A percentile compares a stretch with the other conserved stretches of the same genome.
These are phyloP conservation scores for Fusarium sp. DNA, from an alignment of 2,329 filamentous ascomycete species.

Conservation along the genomic window DNA sequence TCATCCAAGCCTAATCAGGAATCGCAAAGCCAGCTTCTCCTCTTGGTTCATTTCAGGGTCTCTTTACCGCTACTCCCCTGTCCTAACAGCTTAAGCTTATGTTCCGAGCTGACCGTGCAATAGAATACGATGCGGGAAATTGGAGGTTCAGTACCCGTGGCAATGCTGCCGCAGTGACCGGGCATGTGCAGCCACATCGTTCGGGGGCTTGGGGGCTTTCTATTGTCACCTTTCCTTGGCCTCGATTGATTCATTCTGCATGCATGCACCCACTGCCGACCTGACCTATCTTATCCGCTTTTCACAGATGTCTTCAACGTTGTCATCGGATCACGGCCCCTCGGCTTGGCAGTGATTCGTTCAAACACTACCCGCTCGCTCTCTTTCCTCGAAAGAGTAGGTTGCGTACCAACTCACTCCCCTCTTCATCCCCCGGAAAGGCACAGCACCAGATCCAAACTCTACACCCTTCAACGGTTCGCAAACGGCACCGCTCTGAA, in stretches of 20 bases:
- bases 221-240: not conserved
- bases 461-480: constrained; percentile 3
- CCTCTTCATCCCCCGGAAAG: constrained; percentile 19
- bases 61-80: constrained; percentile 37
- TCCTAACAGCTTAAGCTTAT: constrained; percentile 12
- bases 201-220: constrained; percentile 6
- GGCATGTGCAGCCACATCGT: constrained; percentile 12
- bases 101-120: constrained; percentile 6
- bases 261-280: not conserved
- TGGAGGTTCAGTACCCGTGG: constrained; percentile 9
- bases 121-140: not conserved
- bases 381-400: constrained; percentile 22
- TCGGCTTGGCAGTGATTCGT: constrained; percentile 35
- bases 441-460: constrained; percentile 8
- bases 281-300: constrained; percentile 23
- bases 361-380: constrained; percentile 24
- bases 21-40: constrained; percentile 19
- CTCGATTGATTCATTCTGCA: constrained; percentile 4
- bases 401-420: constrained; percentile 6
- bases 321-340: not conserved
- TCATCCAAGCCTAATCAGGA: constrained; percentile 20
- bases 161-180: constrained; percentile 3
- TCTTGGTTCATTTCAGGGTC: constrained; percentile 11
- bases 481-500: constrained; percentile 6
- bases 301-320: constrained; percentile 25